Percentiles rank a stretch among this genome's conserved stretches.
Evolutionary conservation across 345 rosid genomes (phyloP).

Genomic region (Laguncularia racemosa): DNA sequence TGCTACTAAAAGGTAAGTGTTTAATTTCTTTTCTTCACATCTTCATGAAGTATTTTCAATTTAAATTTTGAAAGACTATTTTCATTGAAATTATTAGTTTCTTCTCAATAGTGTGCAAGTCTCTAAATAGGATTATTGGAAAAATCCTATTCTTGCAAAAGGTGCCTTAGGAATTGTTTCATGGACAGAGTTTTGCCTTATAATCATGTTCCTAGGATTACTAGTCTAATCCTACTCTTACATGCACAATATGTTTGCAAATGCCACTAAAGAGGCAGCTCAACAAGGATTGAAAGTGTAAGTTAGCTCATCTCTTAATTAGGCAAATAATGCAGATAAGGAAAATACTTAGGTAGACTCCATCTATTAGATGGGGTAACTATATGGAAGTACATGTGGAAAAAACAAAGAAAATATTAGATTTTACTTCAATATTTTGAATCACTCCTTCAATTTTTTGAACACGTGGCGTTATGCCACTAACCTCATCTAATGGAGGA

Average conservation of each 20-base stretch:
- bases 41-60: not conserved
- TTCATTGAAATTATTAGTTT: not conserved
- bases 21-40: not conserved
- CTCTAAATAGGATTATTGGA: constrained; percentile 16
- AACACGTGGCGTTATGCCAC: too few species aligned
- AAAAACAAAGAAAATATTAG: too few species aligned
- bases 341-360: too few species aligned
- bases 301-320: too few species aligned
- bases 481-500: too few species aligned
- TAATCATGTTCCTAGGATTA: constrained; percentile 24
- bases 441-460: too few species aligned
- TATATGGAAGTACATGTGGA: too few species aligned
- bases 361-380: too few species aligned
- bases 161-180: constrained; percentile 44
- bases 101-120: constrained; percentile 3
- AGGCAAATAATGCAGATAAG: too few species aligned
- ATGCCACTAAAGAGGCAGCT: constrained; percentile 7
- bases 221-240: constrained; percentile 30
- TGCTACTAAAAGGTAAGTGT: not conserved
- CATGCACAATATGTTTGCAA: constrained; percentile 15
- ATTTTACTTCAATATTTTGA: too few species aligned
- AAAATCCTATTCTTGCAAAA: constrained; percentile 27
- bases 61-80: not conserved
- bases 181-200: constrained; percentile 26
- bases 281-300: constrained; percentile 2